Conservation (phyloP, 106 monocot genomes). For the Acanthochlamys bracteata region DNA sequence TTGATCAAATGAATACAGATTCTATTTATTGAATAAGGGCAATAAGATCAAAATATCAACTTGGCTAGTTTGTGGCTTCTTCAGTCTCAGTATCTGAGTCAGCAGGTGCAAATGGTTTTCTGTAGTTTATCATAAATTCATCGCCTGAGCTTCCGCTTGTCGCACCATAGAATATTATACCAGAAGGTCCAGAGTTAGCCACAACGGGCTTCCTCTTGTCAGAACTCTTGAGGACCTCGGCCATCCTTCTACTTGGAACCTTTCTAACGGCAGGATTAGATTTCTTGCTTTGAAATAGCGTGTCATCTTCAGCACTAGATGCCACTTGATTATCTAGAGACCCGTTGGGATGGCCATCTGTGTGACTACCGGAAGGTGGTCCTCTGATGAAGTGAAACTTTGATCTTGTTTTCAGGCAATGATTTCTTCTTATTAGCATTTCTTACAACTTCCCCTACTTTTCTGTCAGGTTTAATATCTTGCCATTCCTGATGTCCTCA, state of each 20-base stretch:
- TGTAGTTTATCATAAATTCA: constrained; percentile 13
- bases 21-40: too few relatives aligned
- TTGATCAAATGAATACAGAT: too few relatives aligned
- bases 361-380: background rate
- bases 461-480: background rate
- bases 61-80: background rate
- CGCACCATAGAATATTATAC: constrained; percentile 17
- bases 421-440: background rate
- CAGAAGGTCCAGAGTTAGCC: constrained; percentile 9
- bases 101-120: constrained; percentile 17
- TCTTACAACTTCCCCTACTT: constrained; percentile 3
- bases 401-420: background rate
- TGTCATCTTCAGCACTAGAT: constrained; percentile 32
- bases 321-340: constrained; percentile 4
- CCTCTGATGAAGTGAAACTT: background rate
- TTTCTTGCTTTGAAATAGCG: constrained; percentile 8
- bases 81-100: constrained; percentile 23
- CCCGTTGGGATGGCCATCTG: constrained; percentile 14
- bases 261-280: constrained; percentile 41
- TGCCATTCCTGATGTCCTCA: background rate
- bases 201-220: constrained; percentile 6
- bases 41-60: background rate
- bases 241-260: constrained; percentile 16
- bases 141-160: constrained; percentile 27
- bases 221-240: constrained; percentile 5